Percentiles rank a stretch among this genome's conserved stretches.
phyloP scores from a whole-genome alignment of 441 rosid genomes.

The Geranium incanum region DNA sequence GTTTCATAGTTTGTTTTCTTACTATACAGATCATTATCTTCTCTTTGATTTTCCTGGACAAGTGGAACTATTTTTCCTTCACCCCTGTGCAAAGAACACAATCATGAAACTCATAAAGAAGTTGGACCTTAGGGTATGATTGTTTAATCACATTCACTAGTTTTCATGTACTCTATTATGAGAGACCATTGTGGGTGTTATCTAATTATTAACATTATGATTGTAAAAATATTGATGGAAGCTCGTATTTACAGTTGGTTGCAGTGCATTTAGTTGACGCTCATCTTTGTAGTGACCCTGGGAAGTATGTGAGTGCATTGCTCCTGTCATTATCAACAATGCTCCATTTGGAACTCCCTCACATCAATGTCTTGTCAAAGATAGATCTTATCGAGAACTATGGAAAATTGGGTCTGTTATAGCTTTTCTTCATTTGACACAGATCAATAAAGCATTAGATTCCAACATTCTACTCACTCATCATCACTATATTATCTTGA shows the following conservation, averaged over 20 bases:
- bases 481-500: constrained; percentile 13
- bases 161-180: not conserved
- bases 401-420: constrained; percentile 63
- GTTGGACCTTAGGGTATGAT: constrained; percentile 68
- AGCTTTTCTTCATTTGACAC: not conserved
- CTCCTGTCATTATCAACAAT: constrained; percentile 76
- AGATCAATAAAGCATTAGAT: not conserved
- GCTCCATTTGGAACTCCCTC: constrained; percentile 92
- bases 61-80: constrained; percentile 83
- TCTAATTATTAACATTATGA: not conserved
- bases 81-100: constrained; percentile 64
- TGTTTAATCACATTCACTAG: not conserved
- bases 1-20: constrained; percentile 4
- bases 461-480: not conserved
- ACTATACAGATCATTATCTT: constrained; percentile 75
- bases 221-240: constrained; percentile 10
- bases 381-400: constrained; percentile 79
- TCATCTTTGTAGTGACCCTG: constrained; percentile 76
- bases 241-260: constrained; percentile 52
- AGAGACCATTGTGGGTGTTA: not conserved
- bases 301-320: constrained; percentile 72
- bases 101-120: constrained; percentile 66
- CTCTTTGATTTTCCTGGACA: constrained; percentile 97
- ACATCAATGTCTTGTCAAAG: constrained; percentile 79
- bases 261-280: constrained; percentile 82